Evolutionary conservation across 1,284 basidiomycete genomes (phyloP), one percentile per base, ranked within the genome.

Genomic region (Macrocystidia cucumis): DNA sequence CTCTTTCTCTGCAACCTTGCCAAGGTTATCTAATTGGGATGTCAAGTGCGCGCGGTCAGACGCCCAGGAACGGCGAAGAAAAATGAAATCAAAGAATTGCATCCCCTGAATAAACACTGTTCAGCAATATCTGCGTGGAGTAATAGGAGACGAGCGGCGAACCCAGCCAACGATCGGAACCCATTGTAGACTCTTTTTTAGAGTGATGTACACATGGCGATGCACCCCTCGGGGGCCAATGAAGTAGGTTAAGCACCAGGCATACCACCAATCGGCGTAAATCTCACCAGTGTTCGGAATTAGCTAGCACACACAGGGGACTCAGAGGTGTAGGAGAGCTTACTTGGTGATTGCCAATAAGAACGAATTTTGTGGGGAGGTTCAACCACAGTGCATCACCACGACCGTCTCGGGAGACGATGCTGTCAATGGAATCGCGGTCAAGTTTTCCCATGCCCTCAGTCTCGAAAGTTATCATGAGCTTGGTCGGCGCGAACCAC

Each of bases 191-290:
- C 79, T 86, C 48, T 83, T 83, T 68, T 97, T 97, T 41, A 97
- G 67, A 11, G 93, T 81, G 48, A 97, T 97, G 50, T 80, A 83
- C 18, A 97, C 70, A 39, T 89, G 75, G 39, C 67, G 66, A 54
- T 86, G 78, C 7, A 67, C 57, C 9, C 59, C 63, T 62, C 72
- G 65, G 14, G 75, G 71, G 21, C 76, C 72, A 44, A 80, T 71
- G 51, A 86, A 88, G 51, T 90, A 91, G 1, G 78, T 73, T 31
- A 93, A 58, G 47, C 80, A 82, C 92, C 92, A 96, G 22, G 86
- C 73, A 50, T 92, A 95, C 77, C 86, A 89, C 86, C 86, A 89
- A 62, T 96, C 92, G 3, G 79, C 74, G 54, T 96, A 93, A 16
- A 88, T 72, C 85, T 95, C 48, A 27, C 9, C 5, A 30, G 23